These are phyloP conservation scores for Marasmius fiardii DNA, from an alignment of 1,284 basidiomycete genomes.

Conservation along the genomic window DNA sequence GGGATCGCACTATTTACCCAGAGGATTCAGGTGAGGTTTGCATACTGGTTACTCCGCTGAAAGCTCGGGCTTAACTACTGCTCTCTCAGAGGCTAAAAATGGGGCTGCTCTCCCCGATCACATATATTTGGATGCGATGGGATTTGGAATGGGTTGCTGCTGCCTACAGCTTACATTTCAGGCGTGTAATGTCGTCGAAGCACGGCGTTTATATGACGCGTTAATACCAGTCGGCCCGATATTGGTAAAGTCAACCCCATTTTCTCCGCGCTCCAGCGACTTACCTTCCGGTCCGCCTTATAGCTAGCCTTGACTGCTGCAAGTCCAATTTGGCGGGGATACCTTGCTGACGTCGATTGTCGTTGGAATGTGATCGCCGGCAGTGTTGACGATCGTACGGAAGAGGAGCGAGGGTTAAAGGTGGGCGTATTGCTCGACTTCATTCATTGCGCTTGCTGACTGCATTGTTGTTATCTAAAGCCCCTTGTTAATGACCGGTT, in stretches of 20 bases:
- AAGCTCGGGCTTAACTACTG: constrained; percentile 3
- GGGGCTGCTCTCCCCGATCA: constrained; percentile 88
- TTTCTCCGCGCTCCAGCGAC: constrained; percentile 7
- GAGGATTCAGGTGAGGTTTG: constrained; percentile 69
- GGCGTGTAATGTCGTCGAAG: constrained; percentile 90
- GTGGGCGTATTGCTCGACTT: constrained; percentile 30
- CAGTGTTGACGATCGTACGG: constrained; percentile 94
- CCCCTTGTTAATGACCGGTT: constrained; percentile 75
- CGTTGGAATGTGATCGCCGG: constrained; percentile 99
- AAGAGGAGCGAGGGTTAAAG: constrained; percentile 89
- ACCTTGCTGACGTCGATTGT: constrained; percentile 95
- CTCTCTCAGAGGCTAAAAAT: constrained; percentile 69
- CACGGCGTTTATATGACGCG: constrained; percentile 91
- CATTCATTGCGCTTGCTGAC: constrained; percentile 7
- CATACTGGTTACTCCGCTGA: not conserved
- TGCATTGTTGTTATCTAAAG: constrained; percentile 33
- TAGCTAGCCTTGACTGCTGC: constrained; percentile 93
- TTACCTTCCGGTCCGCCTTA: constrained; percentile 9
- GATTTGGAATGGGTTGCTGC: constrained; percentile 99
- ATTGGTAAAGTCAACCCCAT: constrained; percentile 54
- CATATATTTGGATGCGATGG: constrained; percentile 99
- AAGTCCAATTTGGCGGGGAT: constrained; percentile 92
- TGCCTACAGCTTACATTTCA: constrained; percentile 99
- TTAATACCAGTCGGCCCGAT: constrained; percentile 93
- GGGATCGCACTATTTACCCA: constrained; percentile 74